Evolutionary conservation across 1,284 basidiomycete species (phyloP), one percentile per base, ranked within the genome.

Genomic region (Sporisorium graminicola): DNA sequence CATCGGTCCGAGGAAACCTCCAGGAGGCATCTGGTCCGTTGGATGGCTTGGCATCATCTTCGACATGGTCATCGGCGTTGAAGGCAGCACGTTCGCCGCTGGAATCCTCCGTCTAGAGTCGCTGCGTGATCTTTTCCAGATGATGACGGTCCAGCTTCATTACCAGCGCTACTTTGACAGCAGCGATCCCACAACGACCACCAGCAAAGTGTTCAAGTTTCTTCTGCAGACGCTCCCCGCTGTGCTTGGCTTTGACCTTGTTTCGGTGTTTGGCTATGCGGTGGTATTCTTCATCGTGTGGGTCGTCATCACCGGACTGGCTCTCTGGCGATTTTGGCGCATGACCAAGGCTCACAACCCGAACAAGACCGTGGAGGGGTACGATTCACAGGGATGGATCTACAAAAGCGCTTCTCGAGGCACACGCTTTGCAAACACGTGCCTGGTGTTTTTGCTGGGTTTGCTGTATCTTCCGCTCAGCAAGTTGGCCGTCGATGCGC

Each of bases 31-130:
- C 37, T 64, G 77, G 58, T 58, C 64, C 31, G 60, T 64, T 18
- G 58, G 58, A 22, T 71, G 81, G 58, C 64, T 82, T 16, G 79
- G 80, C 52, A 81, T 74, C 53, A 61, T 82, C 46, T 76, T 82
- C 27, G 81, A 83, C 44, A 73, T 77, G 49, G 54, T 83, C 60
- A 82, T 83, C 56, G 81, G 81, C 8, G 70, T 81, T 24, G 81
- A 83, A 51, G 81, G 80, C 1, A 77, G 76, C 40, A 69, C 74
- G 18, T 82, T 78, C 53, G 80, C 78, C 1, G 80, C 80, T 16
- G 72, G 74, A 18, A 69, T 83, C n/a, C 60, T 83, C 20, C 71
- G 77, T 33, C 74, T 83, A 31, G 77, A 77, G 40, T 68, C 80
- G 20, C 46, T 83, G 33, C 67, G 77, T 18, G 81, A 83, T 58